Base-by-base conservation (phyloP, 257 asterid genomes). In the Petunia secreta region DNA sequence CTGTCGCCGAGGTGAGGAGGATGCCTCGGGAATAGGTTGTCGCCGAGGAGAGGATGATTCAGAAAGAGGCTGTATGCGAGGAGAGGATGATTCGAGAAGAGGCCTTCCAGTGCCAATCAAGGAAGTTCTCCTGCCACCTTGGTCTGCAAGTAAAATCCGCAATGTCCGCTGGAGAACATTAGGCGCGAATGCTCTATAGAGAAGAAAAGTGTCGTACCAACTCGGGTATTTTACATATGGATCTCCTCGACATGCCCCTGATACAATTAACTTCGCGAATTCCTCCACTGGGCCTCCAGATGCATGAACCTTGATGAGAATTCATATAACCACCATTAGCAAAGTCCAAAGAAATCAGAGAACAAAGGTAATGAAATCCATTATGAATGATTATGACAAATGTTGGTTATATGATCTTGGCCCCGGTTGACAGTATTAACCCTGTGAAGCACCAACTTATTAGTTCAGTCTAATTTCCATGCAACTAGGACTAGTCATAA, bases 171-270 rank as follows among this genome's bases (percentile, higher is more conserved):
- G 81, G 8, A 95, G 88, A 78, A 95, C 91, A 75, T 89, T 91
- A 1, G 99, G 99, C 7, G 93, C 90, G 53, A 95, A 95, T 1
- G 93, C 97, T 80, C 94, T 82, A 83, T 90, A 95, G 85, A 95
- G 75, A 83, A 95, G 91, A 92, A 95, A 95, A 4, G 90, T 75
- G 65, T 93, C 93, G 57, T 95, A 93, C 99, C 98, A 95, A 85
- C 95, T 92, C 0, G 99, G 97, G 71, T 88, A 91, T 73, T 93
- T 93, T 82, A 93, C 97, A n/a, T 93, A 92, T 0, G 98, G 91
- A 63, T 92, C 97, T 4, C 97, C 94, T 80, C 98, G 83, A 87
- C 98, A 95, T 0, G 99, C 99, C 59, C 97, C 99, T 0, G 89
- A 79, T 0, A 95, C 98, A 0, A 95, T 95, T 83, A 85, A 83